A percentile compares a stretch with the other conserved stretches of the same genome.
Conservation (phyloP, 192 early-diverging fungal genomes). For the Neocallimastix lanati region DNA sequence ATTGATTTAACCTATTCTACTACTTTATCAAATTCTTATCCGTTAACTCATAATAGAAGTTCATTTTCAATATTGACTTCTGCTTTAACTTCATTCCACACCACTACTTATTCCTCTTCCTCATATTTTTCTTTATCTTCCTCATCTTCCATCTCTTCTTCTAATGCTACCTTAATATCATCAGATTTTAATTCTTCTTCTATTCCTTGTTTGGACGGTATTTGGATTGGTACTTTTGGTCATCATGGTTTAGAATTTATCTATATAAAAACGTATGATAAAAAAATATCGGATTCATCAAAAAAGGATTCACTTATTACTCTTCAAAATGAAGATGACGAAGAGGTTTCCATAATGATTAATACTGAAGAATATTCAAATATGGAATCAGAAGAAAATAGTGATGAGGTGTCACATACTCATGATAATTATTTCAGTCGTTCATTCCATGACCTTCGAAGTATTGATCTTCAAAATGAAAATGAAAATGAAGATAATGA, state of each 20-base stretch:
- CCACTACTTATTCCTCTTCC: neutral
- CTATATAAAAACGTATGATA: neutral
- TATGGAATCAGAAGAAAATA: too few relatives aligned
- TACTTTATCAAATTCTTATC: neutral
- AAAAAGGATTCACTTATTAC: neutral
- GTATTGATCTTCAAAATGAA: too few relatives aligned
- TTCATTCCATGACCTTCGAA: too few relatives aligned
- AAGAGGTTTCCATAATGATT: neutral
- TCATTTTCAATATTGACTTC: neutral
- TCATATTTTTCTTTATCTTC: too few relatives aligned
- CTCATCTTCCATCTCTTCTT: too few relatives aligned
- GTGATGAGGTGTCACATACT: neutral
- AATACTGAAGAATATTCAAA: neutral
- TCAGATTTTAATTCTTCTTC: neutral
- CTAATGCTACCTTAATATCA: too few relatives aligned
- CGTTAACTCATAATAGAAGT: neutral
- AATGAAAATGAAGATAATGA: too few relatives aligned
- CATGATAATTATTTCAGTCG: too few relatives aligned
- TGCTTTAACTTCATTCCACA: neutral
- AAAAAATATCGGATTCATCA: neutral
- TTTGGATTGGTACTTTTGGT: neutral
- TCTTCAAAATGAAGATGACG: neutral
- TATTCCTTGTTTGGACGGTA: neutral
- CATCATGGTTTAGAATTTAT: neutral
- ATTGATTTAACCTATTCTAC: neutral